Base-by-base conservation (phyloP, 495 filamentous ascomycete genomes). In the Pseudomonodictys pantanalensis region DNA sequence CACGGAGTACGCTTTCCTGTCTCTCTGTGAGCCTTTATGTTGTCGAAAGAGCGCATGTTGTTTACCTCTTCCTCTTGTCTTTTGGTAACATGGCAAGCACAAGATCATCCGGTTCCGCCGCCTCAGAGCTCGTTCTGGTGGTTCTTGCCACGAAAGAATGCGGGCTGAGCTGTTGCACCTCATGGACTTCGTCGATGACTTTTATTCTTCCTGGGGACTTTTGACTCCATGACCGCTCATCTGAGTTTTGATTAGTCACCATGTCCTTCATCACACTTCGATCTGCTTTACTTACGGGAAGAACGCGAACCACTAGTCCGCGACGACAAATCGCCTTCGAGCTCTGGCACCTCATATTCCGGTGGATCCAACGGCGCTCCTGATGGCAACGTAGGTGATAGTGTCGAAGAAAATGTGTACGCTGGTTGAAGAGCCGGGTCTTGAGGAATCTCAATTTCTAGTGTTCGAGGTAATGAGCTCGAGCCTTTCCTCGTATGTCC, bases 161-260 rank as follows among this genome's bases (percentile, higher is more conserved):
- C 22, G 53, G 64, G 28, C 49, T 56, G 1, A 67, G 50, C 33
- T 63, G 58, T 33, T 67, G 64, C 15, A 63, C 39, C 35, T 67
- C 54, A 35, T 59, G 44, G 39, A 63, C 55, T 33, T 67, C 59
- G 26, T 62, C 55, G 15, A 67, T 56, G 18, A 60, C 32, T 44
- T 50, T 56, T 10, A 50, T 33, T 33, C 52, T 55, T 17, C 39
- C 55, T 3, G 24, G 48, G 24, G 33, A 44, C 39, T 56, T 62
- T 30, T 15, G 47, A 2, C 44, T 39, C 47, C 44, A 41, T 42
- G 41, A 48, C 3, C 55, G 54, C 23, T 67, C 64, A 26, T 51
- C 64, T 67, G 25, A 15, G 7, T 22, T 4, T 38, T 3, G 9
- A 35, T 64, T 33, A 61, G 42, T 22, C 22, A 26, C 22, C 26